Evolutionary conservation across 306 rosid species (phyloP).

Genomic region (Prunus dulcis): DNA sequence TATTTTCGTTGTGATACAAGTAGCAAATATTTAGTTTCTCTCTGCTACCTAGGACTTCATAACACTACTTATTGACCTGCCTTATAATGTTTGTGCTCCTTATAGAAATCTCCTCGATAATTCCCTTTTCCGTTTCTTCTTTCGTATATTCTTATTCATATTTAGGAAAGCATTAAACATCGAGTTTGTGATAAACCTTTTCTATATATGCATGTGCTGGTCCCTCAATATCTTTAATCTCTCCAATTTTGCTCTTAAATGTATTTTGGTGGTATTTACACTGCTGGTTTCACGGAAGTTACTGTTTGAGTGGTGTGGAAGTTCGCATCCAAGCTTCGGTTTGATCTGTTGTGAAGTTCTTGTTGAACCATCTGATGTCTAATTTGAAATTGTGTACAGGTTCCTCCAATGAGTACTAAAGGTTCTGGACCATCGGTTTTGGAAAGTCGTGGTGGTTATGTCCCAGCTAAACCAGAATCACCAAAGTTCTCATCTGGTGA

Average conservation of each 20-base stretch:
- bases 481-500: constrained; percentile 81
- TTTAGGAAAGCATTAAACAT: constrained; percentile 1
- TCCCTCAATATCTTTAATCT: background rate
- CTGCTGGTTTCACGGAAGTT: background rate
- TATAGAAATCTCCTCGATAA: background rate
- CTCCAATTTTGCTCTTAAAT: background rate
- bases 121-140: background rate
- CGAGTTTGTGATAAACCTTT: constrained; percentile 3
- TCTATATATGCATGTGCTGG: background rate
- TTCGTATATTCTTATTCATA: background rate
- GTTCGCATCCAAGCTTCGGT: background rate
- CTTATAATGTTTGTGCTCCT: background rate
- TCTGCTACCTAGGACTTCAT: background rate
- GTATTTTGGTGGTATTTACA: background rate
- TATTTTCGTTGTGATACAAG: background rate
- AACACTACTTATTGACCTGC: background rate
- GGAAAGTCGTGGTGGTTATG: constrained; percentile 78
- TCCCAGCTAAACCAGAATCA: constrained; percentile 64
- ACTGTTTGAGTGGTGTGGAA: background rate
- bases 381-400: constrained; percentile 33
- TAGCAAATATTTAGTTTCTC: background rate
- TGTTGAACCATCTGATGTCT: background rate
- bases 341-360: background rate
- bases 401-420: constrained; percentile 57
- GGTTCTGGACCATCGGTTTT: constrained; percentile 62